Percentiles rank a stretch among this genome's conserved stretches.
Evolutionary conservation across 225 moss, liverwort and hornwort genomes (phyloP).

Genomic region (Ulota crispa): DNA sequence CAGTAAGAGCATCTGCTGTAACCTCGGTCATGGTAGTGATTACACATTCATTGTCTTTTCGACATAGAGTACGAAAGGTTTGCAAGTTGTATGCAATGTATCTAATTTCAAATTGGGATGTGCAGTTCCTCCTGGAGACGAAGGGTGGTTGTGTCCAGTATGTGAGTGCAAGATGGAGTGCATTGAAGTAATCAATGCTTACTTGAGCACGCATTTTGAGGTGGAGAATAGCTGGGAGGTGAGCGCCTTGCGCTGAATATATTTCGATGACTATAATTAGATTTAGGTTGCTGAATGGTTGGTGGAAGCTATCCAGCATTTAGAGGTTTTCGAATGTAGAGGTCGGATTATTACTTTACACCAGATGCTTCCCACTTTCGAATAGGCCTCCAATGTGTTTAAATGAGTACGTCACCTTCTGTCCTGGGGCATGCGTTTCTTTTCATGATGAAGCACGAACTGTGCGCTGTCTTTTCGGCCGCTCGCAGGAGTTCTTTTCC

Average conservation of each 20-base stretch:
- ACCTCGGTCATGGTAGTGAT: slow-evolving; percentile 6
- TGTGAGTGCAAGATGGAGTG: slow-evolving; percentile 93
- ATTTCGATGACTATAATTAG: neutral
- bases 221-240: slow-evolving; percentile 93
- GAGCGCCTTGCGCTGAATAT: slow-evolving; percentile 8
- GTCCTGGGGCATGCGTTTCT: slow-evolving; percentile 3
- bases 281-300: neutral
- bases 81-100: neutral
- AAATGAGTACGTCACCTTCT: neutral
- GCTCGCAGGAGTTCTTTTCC: slow-evolving; percentile 61
- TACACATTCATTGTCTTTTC: neutral
- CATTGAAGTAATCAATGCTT: slow-evolving; percentile 74
- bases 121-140: slow-evolving; percentile 94
- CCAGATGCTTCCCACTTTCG: neutral
- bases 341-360: neutral
- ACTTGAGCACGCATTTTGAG: slow-evolving; percentile 73
- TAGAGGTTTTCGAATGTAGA: neutral
- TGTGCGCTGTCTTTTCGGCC: neutral
- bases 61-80: neutral
- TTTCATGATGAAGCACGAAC: neutral
- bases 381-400: neutral
- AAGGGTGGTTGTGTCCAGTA: slow-evolving; percentile 96
- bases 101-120: slow-evolving; percentile 5
- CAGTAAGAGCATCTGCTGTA: slow-evolving; percentile 56
- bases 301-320: neutral